phyloP scores from a whole-genome alignment of 2,329 filamentous ascomycete species.

The Chrysoporthe austroafricana region DNA sequence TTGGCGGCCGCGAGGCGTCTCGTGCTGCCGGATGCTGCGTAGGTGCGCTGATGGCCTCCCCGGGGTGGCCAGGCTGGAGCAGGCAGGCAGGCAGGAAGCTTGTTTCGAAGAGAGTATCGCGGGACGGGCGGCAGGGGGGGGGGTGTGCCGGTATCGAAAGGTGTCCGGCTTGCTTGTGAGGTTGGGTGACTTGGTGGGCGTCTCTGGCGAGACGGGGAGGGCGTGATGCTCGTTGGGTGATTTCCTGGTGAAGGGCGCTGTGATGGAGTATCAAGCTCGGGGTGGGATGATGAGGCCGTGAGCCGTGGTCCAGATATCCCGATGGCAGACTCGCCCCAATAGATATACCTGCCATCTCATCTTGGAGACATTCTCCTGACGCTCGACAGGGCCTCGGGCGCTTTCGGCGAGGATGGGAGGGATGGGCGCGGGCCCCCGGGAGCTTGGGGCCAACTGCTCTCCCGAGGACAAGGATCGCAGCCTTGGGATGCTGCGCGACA shows the following conservation, averaged over 20 bases:
- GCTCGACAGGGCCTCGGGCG: conserved; percentile 20
- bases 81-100: neutral
- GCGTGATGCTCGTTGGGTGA: conserved; percentile 20
- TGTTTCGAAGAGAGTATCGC: conserved; percentile 12
- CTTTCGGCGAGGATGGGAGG: conserved; percentile 21
- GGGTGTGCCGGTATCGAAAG: conserved; percentile 22
- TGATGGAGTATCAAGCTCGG: conserved; percentile 11
- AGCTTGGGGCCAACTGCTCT: conserved; percentile 4
- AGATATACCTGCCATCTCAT: conserved; percentile 25
- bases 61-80: conserved; percentile 3
- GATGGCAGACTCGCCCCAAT: conserved; percentile 27
- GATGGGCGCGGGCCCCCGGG: conserved; percentile 7
- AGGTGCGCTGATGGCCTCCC: conserved; percentile 2
- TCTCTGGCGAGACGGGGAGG: conserved; percentile 15
- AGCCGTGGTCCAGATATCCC: conserved; percentile 8
- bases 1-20: conserved; percentile 9
- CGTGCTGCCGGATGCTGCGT: neutral
- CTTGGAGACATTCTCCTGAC: conserved; percentile 7
- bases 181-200: conserved; percentile 10
- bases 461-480: conserved; percentile 13
- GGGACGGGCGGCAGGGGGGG: neutral
- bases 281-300: conserved; percentile 27
- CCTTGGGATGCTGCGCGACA: conserved; percentile 25
- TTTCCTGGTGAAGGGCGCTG: conserved; percentile 1
- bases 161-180: conserved; percentile 1